Evolutionary conservation across 495 filamentous ascomycete genomes (phyloP).

Genomic region (Penicillium steckii): DNA sequence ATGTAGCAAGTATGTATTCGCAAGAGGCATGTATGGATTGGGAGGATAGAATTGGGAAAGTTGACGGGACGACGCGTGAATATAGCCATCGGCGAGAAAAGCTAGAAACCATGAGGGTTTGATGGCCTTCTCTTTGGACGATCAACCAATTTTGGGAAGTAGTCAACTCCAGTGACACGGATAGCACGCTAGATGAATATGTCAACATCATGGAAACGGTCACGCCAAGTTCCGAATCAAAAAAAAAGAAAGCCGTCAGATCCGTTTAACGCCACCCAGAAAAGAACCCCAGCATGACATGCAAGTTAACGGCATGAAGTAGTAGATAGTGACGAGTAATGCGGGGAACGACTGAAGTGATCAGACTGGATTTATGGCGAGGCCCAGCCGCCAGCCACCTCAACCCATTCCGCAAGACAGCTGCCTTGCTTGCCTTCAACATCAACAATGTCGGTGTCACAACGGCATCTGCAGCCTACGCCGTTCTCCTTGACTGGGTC

Average conservation of each 20-base stretch:
- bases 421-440: conserved; percentile 96
- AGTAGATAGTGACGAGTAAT: conserved; percentile 29
- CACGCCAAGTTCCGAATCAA: conserved; percentile 35
- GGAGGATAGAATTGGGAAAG: not conserved
- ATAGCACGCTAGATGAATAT: conserved; percentile 46
- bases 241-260: conserved; percentile 44
- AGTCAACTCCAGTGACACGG: conserved; percentile 31
- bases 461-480: conserved; percentile 93
- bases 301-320: conserved; percentile 35
- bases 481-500: conserved; percentile 92
- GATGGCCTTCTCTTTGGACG: conserved; percentile 7
- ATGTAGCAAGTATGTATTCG: not conserved
- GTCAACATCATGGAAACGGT: conserved; percentile 41
- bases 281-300: conserved; percentile 36
- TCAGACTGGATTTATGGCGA: conserved; percentile 49
- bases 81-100: conserved; percentile 10
- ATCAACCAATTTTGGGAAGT: conserved; percentile 16
- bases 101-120: too few species aligned
- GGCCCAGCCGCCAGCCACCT: conserved; percentile 94
- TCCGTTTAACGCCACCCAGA: conserved; percentile 47
- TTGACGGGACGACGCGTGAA: conserved; percentile 1
- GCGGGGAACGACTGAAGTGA: conserved; percentile 28
- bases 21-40: not conserved
- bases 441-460: conserved; percentile 97
- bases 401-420: conserved; percentile 95